Evolutionary conservation across 164 flowering plant species (phyloP).

Genomic region (Umbilicus rupestris): DNA sequence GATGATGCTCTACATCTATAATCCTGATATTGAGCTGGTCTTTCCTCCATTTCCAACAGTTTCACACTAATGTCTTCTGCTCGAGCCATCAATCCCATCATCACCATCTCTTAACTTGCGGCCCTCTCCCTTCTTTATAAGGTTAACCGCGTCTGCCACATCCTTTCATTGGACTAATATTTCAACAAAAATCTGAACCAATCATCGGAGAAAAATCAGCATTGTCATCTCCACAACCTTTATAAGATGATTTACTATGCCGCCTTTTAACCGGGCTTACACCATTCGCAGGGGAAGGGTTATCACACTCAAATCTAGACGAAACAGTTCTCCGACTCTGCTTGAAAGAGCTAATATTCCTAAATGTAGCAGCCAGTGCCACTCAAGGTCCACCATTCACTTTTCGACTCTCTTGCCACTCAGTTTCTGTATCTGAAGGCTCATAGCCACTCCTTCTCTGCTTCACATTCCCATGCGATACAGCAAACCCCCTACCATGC

Average conservation of each 20-base stretch:
- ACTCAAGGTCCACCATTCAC: constrained; percentile 11
- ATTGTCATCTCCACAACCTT: constrained; percentile 21
- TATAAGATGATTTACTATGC: constrained; percentile 39
- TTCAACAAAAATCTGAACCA: constrained; percentile 12
- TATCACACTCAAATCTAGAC: constrained; percentile 15
- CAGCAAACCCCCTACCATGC: constrained; percentile 15
- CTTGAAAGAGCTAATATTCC: constrained; percentile 20
- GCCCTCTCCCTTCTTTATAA: constrained; percentile 20
- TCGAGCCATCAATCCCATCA: constrained; percentile 14
- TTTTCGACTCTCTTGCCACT: constrained; percentile 41
- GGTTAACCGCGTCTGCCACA: constrained; percentile 32
- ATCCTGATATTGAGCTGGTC: constrained; percentile 11
- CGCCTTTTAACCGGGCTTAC: constrained; percentile 20
- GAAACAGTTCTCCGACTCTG: constrained; percentile 10
- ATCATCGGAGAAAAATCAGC: constrained; percentile 13
- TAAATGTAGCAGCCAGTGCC: constrained; percentile 4
- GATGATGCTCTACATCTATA: constrained; percentile 33
- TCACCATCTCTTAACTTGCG: constrained; percentile 1
- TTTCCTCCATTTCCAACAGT: constrained; percentile 11
- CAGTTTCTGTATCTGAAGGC: constrained; percentile 66
- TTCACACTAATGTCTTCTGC: constrained; percentile 17
- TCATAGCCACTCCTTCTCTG: constrained; percentile 54
- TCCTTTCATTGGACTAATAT: constrained; percentile 30
- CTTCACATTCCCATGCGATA: constrained; percentile 11
- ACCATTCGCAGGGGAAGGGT: constrained; percentile 13